Evolutionary conservation across 352 stramenopile genomes (phyloP).

Genomic region (Globisporangium uncinulatum): DNA sequence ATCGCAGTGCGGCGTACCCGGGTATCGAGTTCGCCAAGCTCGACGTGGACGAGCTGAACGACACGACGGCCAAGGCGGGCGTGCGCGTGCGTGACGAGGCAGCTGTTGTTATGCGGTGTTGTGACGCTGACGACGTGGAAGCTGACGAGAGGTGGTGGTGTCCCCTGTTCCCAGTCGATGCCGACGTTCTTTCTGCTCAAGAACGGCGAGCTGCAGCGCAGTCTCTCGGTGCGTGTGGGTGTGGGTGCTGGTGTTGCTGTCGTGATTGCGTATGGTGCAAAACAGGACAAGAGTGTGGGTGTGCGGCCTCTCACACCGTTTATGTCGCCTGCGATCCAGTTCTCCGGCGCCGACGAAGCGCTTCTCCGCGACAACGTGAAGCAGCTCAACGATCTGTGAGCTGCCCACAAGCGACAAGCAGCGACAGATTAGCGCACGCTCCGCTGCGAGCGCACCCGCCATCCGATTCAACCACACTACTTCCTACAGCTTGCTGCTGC

Average conservation of each 20-base stretch:
- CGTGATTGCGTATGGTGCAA: too few relatives aligned
- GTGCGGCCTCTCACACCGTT: neutral
- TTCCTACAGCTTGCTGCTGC: too few relatives aligned
- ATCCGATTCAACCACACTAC: neutral
- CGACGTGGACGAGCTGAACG: constrained; percentile 79
- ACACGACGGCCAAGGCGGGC: constrained; percentile 71
- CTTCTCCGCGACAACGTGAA: constrained; percentile 68
- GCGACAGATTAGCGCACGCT: neutral
- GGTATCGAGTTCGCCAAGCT: constrained; percentile 82
- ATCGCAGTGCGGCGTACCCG: constrained; percentile 42
- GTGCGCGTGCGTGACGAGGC: constrained; percentile 55
- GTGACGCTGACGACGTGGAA: neutral
- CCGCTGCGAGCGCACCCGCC: neutral
- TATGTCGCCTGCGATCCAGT: constrained; percentile 23
- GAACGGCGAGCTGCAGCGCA: constrained; percentile 68
- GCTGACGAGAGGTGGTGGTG: neutral
- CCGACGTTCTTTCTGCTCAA: constrained; percentile 85
- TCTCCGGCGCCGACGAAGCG: constrained; percentile 77
- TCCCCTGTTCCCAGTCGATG: constrained; percentile 52
- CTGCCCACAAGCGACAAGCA: neutral
- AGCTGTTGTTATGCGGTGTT: neutral
- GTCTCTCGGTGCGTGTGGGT: constrained; percentile 50
- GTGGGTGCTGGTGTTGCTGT: neutral
- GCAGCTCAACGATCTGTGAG: constrained; percentile 63
- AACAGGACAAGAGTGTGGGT: neutral